Evolutionary conservation across 257 asterid genomes (phyloP).

Genomic region (Galeopsis tetrahit): DNA sequence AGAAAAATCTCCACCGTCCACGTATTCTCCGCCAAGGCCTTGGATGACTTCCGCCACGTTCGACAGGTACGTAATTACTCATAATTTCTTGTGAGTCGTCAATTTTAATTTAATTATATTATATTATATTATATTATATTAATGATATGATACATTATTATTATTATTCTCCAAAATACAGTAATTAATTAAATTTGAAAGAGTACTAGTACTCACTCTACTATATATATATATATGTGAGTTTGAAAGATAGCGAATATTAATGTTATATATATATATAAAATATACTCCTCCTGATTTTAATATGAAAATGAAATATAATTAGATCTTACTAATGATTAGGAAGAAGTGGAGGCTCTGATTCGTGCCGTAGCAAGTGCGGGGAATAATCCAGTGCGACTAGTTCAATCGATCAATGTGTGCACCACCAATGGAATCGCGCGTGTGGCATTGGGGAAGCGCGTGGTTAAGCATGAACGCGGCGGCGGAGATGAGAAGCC

Average conservation of each 20-base stretch:
- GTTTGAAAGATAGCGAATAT: no score
- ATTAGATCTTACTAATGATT: no score
- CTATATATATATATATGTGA: no score
- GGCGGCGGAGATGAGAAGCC: constrained; percentile 62
- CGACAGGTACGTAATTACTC: constrained; percentile 47
- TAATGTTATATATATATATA: no score
- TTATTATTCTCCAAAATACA: no score
- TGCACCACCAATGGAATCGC: constrained; percentile 76
- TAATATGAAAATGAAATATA: no score
- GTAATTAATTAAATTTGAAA: no score
- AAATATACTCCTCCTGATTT: no score
- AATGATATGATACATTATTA: no score
- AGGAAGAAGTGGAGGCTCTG: constrained; percentile 72
- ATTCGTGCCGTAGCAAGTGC: constrained; percentile 53
- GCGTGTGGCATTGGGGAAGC: constrained; percentile 68
- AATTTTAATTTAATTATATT: no score
- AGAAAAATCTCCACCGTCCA: constrained; percentile 73
- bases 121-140: no score
- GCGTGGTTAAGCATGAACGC: constrained; percentile 54
- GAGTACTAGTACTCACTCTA: no score
- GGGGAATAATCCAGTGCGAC: constrained; percentile 40
- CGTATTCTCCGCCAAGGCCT: constrained; percentile 78
- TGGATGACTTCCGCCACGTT: constrained; percentile 71
- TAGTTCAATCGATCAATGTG: constrained; percentile 63
- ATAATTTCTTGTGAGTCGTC: neutral